Conservation (phyloP, 805 yeast genomes). For the Yarrowia osloensis region DNA sequence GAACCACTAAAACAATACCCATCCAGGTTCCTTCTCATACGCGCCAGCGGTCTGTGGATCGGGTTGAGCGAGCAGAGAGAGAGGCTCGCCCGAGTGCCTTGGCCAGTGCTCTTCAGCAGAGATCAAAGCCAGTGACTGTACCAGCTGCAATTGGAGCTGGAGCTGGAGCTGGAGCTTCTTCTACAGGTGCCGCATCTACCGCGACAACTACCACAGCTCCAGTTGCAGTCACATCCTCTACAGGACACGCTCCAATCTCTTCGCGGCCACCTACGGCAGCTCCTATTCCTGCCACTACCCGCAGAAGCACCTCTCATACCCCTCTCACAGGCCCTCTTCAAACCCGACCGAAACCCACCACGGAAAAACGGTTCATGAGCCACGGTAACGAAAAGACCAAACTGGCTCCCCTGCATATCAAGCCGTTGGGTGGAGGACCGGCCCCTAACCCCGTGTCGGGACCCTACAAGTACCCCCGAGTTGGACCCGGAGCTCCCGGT, state of each 20-base stretch:
- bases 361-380: slow-evolving; percentile 25
- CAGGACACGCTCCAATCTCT: neutral
- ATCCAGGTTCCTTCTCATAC: neutral
- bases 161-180: neutral
- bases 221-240: neutral
- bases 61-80: neutral
- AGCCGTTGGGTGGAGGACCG: neutral
- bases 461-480: slow-evolving; percentile 18
- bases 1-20: neutral
- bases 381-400: slow-evolving; percentile 20
- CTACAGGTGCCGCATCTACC: neutral
- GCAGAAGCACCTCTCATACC: neutral
- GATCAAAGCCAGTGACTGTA: neutral
- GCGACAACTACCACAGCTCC: neutral
- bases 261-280: neutral
- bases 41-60: slow-evolving; percentile 8
- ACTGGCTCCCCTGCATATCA: slow-evolving; percentile 18
- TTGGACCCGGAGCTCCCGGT: neutral
- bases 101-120: neutral
- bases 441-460: neutral
- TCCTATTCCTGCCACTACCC: neutral
- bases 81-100: neutral
- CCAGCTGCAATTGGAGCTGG: neutral
- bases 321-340: neutral
- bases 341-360: neutral